Base-by-base conservation (phyloP, 257 asterid genomes). In the Fraxinus cuspidata region DNA sequence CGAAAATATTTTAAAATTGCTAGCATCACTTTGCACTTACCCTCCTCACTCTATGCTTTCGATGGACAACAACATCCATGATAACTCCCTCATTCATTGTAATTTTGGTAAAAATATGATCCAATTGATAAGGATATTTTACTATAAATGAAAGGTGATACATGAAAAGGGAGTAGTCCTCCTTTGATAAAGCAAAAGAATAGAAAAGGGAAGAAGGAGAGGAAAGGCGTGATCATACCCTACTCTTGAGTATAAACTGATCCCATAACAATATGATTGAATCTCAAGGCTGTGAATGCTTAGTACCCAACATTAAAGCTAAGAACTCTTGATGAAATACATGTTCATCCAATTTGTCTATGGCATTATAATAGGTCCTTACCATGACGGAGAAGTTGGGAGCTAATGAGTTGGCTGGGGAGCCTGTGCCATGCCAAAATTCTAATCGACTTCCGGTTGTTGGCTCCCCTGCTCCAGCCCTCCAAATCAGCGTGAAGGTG, bases 381-480 rank as follows among this genome's bases (percentile, higher is more conserved):
- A 77, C 90, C 80, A 85, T 92, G 90, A 86, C 77, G 23, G 95
- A 88, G 81, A 91, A 90, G 83, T 73, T 89, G 85, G 90, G 84
- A 70, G 85, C 87, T n/a, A 79, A 92, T 53, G 94, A 83, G 31
- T 72, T 80, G 11, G 56, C 53, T 23, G 87, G 79, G 69, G 90
- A 84, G 32, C 72, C 73, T 19, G 79, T 15, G 13, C 79, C 37
- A 49, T 51, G 11, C 70, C 83, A 70, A 49, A 78, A 70, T 27
- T 19, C 89, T 0, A 88, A 80, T 10, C 79, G 73, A 0, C 75
- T 35, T 37, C 81, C 78, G 1, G 60, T 13, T 18, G 87, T 56
- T n/a, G 82, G 69, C 38, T 40, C 69, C 69, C 35, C 3, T 63
- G 32, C 77, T 28, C 83, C 81, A 16, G 60, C 81, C 72, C 79